A percentile compares a stretch with the other conserved stretches of the same genome.
phyloP scores from a whole-genome alignment of 1,139 yeast genomes.

The Geotrichum histeridarum region DNA sequence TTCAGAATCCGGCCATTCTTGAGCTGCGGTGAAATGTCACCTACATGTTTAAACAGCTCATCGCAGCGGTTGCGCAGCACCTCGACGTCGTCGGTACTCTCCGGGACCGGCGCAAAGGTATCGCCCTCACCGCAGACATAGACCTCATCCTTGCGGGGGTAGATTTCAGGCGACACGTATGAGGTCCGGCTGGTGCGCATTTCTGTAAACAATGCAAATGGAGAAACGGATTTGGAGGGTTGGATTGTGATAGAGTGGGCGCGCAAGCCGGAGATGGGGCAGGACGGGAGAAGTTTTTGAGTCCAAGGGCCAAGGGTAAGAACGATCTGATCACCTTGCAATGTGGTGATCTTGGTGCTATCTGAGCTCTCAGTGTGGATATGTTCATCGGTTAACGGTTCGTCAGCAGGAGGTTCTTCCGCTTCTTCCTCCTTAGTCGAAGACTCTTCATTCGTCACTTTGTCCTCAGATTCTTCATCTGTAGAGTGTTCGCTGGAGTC shows the following conservation, averaged over 20 bases:
- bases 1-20: slow-evolving; percentile 71
- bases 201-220: slow-evolving; percentile 93
- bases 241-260: slow-evolving; percentile 93
- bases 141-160: slow-evolving; percentile 92
- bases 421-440: slow-evolving; percentile 8
- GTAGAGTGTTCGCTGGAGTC: slow-evolving; percentile 19
- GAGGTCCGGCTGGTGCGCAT: slow-evolving; percentile 59
- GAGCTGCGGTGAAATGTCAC: slow-evolving; percentile 67
- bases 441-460: slow-evolving; percentile 15
- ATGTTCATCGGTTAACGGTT: background rate
- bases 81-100: slow-evolving; percentile 88
- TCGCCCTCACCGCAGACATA: slow-evolving; percentile 98
- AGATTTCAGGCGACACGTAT: slow-evolving; percentile 82
- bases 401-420: slow-evolving; percentile 1
- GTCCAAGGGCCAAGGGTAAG: slow-evolving; percentile 96
- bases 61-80: slow-evolving; percentile 86
- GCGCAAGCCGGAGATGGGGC: slow-evolving; percentile 86
- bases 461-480: slow-evolving; percentile 19
- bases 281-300: slow-evolving; percentile 76
- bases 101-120: slow-evolving; percentile 83
- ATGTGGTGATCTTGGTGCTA: slow-evolving; percentile 17
- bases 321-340: slow-evolving; percentile 71
- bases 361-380: slow-evolving; percentile 14
- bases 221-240: slow-evolving; percentile 68
- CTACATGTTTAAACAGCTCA: slow-evolving; percentile 75